Evolutionary conservation across 441 rosid genomes (phyloP).

Genomic region (Cnidoscolus chayamansa): DNA sequence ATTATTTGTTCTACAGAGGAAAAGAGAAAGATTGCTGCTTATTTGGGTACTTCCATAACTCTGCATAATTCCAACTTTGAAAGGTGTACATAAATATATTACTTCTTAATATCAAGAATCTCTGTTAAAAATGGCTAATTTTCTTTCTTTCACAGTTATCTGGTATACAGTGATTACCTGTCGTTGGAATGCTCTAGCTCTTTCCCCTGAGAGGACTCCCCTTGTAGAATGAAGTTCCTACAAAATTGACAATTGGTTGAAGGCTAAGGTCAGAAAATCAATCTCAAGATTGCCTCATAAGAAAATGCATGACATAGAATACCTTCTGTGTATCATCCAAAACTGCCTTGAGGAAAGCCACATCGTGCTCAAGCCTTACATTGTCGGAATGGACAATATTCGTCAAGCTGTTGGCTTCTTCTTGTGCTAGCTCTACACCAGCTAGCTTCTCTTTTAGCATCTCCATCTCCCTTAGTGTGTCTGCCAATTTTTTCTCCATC

Average conservation of each 20-base stretch:
- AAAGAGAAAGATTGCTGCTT: no score
- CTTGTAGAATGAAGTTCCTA: conserved; percentile 91
- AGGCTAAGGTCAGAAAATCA: neutral
- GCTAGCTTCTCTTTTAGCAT: conserved; percentile 79
- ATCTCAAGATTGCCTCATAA: neutral
- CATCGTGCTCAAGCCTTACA: conserved; percentile 95
- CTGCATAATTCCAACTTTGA: no score
- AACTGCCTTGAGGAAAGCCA: conserved; percentile 94
- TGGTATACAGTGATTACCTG: conserved; percentile 45
- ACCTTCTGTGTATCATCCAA: conserved; percentile 97
- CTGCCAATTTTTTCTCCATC: conserved; percentile 66
- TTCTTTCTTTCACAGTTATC: neutral
- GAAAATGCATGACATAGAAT: neutral
- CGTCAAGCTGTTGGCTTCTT: conserved; percentile 82
- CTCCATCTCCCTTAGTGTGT: conserved; percentile 71
- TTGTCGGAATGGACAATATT: conserved; percentile 92
- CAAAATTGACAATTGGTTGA: conserved; percentile 11
- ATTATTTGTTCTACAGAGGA: no score
- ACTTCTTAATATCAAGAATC: neutral
- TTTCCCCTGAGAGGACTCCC: conserved; percentile 82
- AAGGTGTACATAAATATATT: no score
- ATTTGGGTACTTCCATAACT: no score
- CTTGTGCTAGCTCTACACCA: conserved; percentile 75
- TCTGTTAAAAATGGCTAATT: neutral
- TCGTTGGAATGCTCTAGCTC: conserved; percentile 88